Evolutionary conservation across 2,329 filamentous ascomycete genomes (phyloP).

Genomic region (Teratosphaeria epicoccoides): DNA sequence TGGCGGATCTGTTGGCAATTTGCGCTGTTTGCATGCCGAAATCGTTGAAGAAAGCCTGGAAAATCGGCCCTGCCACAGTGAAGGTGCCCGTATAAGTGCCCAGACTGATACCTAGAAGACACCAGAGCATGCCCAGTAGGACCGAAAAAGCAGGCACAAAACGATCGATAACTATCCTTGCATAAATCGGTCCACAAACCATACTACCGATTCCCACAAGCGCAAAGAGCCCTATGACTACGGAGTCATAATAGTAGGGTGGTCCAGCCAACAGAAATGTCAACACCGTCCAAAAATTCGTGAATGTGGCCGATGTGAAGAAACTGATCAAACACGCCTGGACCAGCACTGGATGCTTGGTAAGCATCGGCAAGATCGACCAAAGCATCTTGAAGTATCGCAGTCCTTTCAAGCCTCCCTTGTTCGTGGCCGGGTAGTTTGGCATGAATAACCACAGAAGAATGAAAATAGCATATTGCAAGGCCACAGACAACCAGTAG

Average conservation of each 20-base stretch:
- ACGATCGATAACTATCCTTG: constrained; percentile 57
- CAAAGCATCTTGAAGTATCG: constrained; percentile 57
- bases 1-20: constrained; percentile 59
- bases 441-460: constrained; percentile 66
- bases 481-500: constrained; percentile 65
- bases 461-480: constrained; percentile 57
- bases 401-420: constrained; percentile 53
- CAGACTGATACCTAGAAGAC: constrained; percentile 51
- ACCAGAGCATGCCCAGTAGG: constrained; percentile 49
- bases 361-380: constrained; percentile 53
- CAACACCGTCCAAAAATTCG: constrained; percentile 62
- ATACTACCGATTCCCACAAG: constrained; percentile 65
- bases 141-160: constrained; percentile 59
- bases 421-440: constrained; percentile 68
- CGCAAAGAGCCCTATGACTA: constrained; percentile 67
- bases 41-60: constrained; percentile 62
- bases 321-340: constrained; percentile 60
- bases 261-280: constrained; percentile 64
- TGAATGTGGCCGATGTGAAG: constrained; percentile 51
- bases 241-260: constrained; percentile 57
- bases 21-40: constrained; percentile 63
- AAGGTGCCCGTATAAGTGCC: constrained; percentile 59
- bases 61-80: constrained; percentile 58
- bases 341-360: constrained; percentile 56
- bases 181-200: constrained; percentile 57